Evolutionary conservation across 2,329 filamentous ascomycete species (phyloP).

Genomic region (Aspergillus sergii): DNA sequence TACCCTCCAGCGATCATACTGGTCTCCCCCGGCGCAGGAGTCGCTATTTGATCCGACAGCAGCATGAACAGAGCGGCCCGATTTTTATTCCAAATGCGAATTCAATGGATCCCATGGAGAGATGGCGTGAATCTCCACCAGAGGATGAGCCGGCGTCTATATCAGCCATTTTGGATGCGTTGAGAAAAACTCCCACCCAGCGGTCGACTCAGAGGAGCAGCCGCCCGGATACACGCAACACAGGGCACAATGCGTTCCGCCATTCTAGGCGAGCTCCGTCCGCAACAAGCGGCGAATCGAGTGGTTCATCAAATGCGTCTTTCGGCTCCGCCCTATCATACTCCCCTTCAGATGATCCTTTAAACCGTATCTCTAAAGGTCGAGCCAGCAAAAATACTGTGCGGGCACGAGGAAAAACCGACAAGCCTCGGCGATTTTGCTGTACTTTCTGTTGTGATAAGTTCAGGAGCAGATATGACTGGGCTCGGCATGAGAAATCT

Average conservation of each 20-base stretch:
- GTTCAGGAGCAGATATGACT: slow-evolving; percentile 30
- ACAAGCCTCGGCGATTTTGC: slow-evolving; percentile 14
- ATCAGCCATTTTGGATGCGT: not conserved
- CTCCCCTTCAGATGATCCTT: not conserved
- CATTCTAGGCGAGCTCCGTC: not conserved
- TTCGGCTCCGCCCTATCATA: not conserved
- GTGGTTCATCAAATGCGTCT: not conserved
- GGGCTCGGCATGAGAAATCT: slow-evolving; percentile 27
- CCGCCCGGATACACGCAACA: not conserved
- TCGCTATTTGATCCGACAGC: not conserved
- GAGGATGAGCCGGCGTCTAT: slow-evolving; percentile 7
- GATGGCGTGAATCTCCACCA: slow-evolving; percentile 4
- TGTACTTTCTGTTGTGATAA: slow-evolving; percentile 30
- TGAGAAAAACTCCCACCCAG: not conserved
- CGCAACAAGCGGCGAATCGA: not conserved
- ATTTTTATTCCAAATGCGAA: not conserved
- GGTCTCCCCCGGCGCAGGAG: not conserved
- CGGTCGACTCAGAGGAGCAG: not conserved
- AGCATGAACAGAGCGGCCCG: not conserved
- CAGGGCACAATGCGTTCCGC: not conserved
- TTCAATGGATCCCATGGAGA: not conserved
- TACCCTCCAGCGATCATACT: too few relatives aligned
- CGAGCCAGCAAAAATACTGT: not conserved
- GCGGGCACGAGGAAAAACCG: not conserved
- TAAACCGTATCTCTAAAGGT: not conserved